These are phyloP conservation scores for Xylaria venustula DNA, from an alignment of 495 filamentous ascomycete species.

Conservation along the genomic window DNA sequence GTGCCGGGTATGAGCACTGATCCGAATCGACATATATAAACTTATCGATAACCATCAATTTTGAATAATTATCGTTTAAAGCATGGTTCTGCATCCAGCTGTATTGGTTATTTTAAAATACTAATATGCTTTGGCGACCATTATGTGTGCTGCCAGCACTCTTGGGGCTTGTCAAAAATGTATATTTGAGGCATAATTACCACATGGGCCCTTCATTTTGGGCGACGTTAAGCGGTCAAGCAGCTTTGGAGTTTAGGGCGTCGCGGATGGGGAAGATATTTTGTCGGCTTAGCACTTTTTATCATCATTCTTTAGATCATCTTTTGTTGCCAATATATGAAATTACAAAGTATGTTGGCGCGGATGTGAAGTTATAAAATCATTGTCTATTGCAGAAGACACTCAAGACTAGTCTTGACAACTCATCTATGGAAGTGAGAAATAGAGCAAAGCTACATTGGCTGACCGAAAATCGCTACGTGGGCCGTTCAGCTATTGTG, in stretches of 20 bases:
- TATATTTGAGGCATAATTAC: not conserved
- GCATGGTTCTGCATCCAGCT: not conserved
- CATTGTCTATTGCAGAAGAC: no score
- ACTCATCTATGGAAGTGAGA: no score
- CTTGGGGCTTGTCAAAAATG: not conserved
- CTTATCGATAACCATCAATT: not conserved
- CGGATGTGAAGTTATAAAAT: no score
- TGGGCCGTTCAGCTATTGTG: not conserved
- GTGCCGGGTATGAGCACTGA: conserved; percentile 50
- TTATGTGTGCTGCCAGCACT: not conserved
- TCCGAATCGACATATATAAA: not conserved
- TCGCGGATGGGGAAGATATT: not conserved
- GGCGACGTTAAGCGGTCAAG: not conserved
- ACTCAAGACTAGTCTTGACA: no score
- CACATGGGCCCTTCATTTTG: conserved; percentile 2
- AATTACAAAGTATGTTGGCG: no score
- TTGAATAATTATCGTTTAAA: not conserved
- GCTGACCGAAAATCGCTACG: not conserved
- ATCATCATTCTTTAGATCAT: not conserved
- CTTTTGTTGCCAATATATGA: not conserved
- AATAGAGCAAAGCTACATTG: not conserved
- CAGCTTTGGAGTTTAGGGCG: conserved; percentile 11
- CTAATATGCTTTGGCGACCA: not conserved
- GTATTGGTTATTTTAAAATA: not conserved
- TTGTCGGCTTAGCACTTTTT: not conserved